Percentiles rank a stretch among this genome's conserved stretches.
Conservation (phyloP, 371 early-diverging fungal species). For the Lichtheimia hyalospora region DNA sequence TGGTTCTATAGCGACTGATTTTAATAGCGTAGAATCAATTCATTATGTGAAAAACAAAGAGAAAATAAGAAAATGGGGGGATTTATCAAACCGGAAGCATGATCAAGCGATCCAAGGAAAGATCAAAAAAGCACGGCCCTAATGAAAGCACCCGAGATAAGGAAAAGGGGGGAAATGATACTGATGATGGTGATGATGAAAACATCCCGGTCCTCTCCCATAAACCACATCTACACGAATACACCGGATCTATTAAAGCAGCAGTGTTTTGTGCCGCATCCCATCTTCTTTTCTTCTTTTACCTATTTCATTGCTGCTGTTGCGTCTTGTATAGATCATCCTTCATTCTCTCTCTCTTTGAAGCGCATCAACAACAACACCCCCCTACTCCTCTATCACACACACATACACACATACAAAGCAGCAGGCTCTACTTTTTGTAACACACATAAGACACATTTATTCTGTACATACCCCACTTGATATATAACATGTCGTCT, state of each 20-base stretch:
- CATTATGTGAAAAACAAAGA: no score
- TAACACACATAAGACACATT: not conserved
- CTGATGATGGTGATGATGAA: no score
- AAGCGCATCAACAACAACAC: not conserved
- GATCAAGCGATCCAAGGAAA: no score
- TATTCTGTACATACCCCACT: constrained; percentile 2
- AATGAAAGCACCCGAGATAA: not conserved
- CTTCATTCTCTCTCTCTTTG: not conserved
- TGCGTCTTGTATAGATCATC: not conserved
- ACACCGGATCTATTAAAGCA: constrained; percentile 1
- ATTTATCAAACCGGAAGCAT: no score
- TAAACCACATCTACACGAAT: no score
- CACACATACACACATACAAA: not conserved
- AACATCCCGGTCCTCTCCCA: no score
- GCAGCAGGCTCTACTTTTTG: not conserved
- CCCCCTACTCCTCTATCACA: not conserved
- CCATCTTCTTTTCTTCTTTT: not conserved
- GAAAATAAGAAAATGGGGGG: no score
- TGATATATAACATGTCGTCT: constrained; percentile 2
- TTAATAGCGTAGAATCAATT: no score
- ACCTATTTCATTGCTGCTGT: not conserved
- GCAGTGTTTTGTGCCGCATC: not conserved
- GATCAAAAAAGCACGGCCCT: no score
- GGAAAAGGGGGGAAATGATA: not conserved
- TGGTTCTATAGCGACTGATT: no score